A percentile compares a stretch with the other conserved stretches of the same genome.
These are phyloP conservation scores for Fraxinus sp. DNA, from an alignment of 305 asterid genomes.

Conservation along the genomic window DNA sequence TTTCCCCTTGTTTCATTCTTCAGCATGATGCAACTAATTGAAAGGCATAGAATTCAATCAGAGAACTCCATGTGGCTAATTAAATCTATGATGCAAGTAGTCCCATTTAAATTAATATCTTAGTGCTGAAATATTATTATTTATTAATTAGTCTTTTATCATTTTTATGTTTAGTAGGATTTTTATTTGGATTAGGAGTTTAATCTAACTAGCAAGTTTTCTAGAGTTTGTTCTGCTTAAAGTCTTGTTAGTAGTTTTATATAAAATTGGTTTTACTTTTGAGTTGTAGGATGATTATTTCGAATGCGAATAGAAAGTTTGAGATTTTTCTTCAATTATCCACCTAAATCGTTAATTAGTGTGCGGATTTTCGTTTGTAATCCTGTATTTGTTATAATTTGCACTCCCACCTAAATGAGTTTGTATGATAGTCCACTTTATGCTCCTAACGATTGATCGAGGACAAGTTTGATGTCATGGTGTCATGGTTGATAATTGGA, in stretches of 20 bases:
- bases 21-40: slow-evolving; percentile 23
- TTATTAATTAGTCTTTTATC: too few species aligned
- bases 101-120: too few species aligned
- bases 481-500: too few species aligned
- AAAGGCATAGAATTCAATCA: slow-evolving; percentile 42
- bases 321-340: neutral
- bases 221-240: neutral
- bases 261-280: neutral
- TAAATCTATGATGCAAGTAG: too few species aligned
- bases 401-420: neutral
- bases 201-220: neutral
- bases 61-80: slow-evolving; percentile 19
- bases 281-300: neutral
- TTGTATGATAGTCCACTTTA: too few species aligned
- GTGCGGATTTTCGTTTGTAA: neutral
- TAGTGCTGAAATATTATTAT: too few species aligned
- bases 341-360: neutral
- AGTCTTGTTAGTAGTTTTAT: neutral
- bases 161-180: too few species aligned
- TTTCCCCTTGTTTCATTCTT: neutral
- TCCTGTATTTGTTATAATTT: neutral
- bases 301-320: neutral
- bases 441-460: too few species aligned
- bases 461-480: too few species aligned
- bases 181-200: too few species aligned